Percentiles rank a stretch among this genome's conserved stretches.
Evolutionary conservation across 2,329 filamentous ascomycete genomes (phyloP).

Genomic region (Beauveria scarabaeidicola): DNA sequence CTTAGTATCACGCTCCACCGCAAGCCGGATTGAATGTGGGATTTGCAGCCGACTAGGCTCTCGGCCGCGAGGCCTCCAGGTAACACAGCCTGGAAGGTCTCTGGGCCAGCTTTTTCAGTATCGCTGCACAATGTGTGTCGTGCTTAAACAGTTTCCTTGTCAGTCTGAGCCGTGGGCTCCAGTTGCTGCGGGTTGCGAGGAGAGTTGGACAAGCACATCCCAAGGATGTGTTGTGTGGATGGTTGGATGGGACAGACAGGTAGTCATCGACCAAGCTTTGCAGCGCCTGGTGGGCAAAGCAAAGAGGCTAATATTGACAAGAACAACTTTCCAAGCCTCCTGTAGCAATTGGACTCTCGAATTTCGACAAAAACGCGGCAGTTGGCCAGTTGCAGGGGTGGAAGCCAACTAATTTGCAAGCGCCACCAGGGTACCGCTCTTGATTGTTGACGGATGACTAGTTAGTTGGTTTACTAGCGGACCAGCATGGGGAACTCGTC

Average conservation of each 20-base stretch:
- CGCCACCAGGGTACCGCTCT: background rate
- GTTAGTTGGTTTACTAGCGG: background rate
- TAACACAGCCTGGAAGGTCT: background rate
- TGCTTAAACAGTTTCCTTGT: background rate
- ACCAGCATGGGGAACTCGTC: background rate
- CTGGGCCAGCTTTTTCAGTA: background rate
- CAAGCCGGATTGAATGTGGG: background rate
- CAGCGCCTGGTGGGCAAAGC: background rate
- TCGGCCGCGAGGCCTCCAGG: no score
- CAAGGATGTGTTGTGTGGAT: background rate
- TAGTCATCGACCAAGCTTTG: background rate
- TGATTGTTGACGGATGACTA: no score
- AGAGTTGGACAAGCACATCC: background rate
- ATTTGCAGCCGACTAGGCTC: background rate
- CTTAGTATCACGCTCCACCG: background rate
- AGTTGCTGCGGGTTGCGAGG: background rate
- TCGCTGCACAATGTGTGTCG: no score
- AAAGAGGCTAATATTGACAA: background rate
- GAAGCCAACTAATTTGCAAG: background rate
- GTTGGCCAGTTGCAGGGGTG: constrained; percentile 3
- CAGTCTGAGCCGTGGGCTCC: background rate
- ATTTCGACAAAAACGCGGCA: constrained; percentile 1
- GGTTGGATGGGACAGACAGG: background rate
- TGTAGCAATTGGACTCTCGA: background rate
- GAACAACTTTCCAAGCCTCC: background rate